phyloP scores from a whole-genome alignment of 2,329 filamentous ascomycete species.

The Sporothrix inflata region DNA sequence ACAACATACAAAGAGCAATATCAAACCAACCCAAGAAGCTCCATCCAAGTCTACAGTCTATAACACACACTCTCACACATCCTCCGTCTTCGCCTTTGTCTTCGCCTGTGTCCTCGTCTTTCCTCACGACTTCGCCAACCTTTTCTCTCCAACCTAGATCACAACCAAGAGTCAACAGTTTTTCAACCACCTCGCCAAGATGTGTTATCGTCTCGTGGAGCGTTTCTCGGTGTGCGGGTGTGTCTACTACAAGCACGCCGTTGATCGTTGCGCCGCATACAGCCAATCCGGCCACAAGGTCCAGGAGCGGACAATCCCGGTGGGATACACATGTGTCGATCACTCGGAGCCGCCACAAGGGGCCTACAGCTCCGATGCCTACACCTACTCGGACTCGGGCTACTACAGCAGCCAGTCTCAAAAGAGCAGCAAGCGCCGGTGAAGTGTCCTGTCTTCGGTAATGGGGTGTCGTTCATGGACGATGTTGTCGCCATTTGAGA shows the following conservation, averaged over 20 bases:
- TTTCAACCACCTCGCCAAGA: conserved; percentile 45
- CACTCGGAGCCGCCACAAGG: conserved; percentile 51
- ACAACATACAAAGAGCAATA: conserved; percentile 19
- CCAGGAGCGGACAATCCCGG: conserved; percentile 75
- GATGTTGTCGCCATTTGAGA: conserved; percentile 45
- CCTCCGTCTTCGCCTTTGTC: neutral
- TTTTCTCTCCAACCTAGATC: neutral
- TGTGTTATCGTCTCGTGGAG: conserved; percentile 89
- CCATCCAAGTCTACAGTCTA: neutral
- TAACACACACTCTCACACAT: neutral
- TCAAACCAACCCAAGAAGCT: conserved; percentile 7
- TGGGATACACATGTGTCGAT: conserved; percentile 75
- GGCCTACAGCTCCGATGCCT: conserved; percentile 46
- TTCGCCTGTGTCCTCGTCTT: neutral
- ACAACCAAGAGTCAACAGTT: neutral
- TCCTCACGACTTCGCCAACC: neutral
- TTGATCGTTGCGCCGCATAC: conserved; percentile 79
- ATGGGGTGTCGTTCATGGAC: conserved; percentile 49
- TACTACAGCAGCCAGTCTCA: conserved; percentile 56
- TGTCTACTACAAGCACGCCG: conserved; percentile 82
- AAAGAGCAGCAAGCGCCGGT: conserved; percentile 51
- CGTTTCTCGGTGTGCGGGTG: conserved; percentile 85
- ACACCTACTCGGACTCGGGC: conserved; percentile 58
- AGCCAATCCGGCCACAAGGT: conserved; percentile 72
- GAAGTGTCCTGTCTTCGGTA: conserved; percentile 58